phyloP scores from a whole-genome alignment of 192 early-diverging fungal genomes.

The Coemansia sp. region DNA sequence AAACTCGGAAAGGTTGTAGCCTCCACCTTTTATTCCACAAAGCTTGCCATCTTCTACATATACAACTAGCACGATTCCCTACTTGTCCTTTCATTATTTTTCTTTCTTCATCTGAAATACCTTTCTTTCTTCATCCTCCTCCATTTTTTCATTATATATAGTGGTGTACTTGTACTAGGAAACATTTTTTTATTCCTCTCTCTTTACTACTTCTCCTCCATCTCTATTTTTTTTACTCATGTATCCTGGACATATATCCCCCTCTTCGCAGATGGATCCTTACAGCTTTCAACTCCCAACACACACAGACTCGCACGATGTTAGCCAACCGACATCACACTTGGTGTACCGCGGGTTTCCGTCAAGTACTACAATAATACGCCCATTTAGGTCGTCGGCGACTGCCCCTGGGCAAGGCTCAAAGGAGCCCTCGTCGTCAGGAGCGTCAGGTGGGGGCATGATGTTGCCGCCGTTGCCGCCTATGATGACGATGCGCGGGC shows the following conservation, averaged over 20 bases:
- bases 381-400: neutral
- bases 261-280: neutral
- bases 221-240: conserved; percentile 5
- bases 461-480: neutral
- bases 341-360: neutral
- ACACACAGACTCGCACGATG: conserved; percentile 2
- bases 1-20: conserved; percentile 1
- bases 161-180: conserved; percentile 11
- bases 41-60: neutral
- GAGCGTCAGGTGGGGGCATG: neutral
- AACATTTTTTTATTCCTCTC: neutral
- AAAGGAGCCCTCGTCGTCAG: neutral
- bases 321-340: neutral
- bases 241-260: neutral
- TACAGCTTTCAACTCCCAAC: conserved; percentile 7
- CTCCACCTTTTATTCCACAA: conserved; percentile 10
- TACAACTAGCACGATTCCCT: neutral
- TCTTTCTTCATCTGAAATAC: conserved; percentile 17
- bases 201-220: neutral
- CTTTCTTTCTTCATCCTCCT: neutral
- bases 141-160: conserved; percentile 9
- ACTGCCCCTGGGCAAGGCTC: neutral
- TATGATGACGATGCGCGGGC: neutral
- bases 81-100: conserved; percentile 12
- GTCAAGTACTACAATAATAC: neutral